Base-by-base conservation (phyloP, 176 grass and related monocot species). In the Lolium rigidum region DNA sequence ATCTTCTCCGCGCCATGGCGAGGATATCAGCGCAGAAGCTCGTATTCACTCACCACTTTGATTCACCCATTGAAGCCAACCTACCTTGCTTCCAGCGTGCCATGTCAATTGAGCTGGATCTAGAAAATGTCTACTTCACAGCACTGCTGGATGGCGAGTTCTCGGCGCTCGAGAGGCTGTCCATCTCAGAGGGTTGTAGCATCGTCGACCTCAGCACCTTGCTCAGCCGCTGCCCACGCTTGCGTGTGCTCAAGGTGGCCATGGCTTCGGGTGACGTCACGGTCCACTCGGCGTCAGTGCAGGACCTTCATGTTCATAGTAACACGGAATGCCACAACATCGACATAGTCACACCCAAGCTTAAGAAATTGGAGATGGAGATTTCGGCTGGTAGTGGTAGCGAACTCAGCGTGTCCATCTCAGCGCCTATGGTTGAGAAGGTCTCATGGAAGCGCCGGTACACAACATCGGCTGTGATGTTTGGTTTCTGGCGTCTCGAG, bases 281-380 rank as follows among this genome's bases (percentile, higher is more conserved):
- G 24, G 61, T 64, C 61, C 24, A 28, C 11, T 28, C 61, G 0
- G 11, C n/a, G 9, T 28, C 24, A 11, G 24, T 66, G 62, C 25
- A 35, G 26, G 4, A 6, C 0, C 25, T 66, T 16, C 11, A 31
- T 3, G 13, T 66, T 4, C 0, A 0, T 0, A 3, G 0, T 2
- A 3, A 66, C 0, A 2, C 4, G 13, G 26, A 16, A 7, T 66
- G 26, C 2, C 4, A 13, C 11, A 3, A 1, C 60, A 63, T 63
- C 3, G 22, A 63, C 60, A 28, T 64, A 10, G 61, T 28, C 11
- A 13, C 61, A 0, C 61, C 61, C 2, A 12, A 13, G 60, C 60
- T 63, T 2, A 26, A 26, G 60, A 4, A 26, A 25, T 26, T 63
- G 60, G 2, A 9, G 10, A 1, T 63, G 31, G 31, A 2, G 2